A percentile compares a stretch with the other conserved stretches of the same genome.
Conservation (phyloP, 116 monocot species). For the Iris pallida region DNA sequence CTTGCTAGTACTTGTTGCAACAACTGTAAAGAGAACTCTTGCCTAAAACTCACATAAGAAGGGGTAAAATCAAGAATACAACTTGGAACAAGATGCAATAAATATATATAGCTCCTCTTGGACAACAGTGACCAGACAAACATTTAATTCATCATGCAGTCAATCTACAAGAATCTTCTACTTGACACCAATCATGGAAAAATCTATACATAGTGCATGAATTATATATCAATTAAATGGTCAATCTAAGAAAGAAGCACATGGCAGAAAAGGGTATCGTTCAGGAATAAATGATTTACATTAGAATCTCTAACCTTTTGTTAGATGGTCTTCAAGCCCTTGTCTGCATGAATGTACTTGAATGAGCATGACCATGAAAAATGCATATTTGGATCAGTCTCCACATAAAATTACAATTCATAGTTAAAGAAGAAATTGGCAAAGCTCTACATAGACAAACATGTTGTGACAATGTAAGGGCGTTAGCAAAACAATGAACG, state of each 20-base stretch:
- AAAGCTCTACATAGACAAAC: not conserved
- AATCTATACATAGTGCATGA: not conserved
- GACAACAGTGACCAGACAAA: not conserved
- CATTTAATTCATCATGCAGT: too few species aligned
- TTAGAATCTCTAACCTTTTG: constrained; percentile 16
- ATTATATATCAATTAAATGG: not conserved
- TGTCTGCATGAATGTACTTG: constrained; percentile 18
- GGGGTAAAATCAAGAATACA: too few species aligned
- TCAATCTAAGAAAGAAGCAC: not conserved
- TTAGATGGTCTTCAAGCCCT: constrained; percentile 22
- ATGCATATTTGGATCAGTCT: not conserved
- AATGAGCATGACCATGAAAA: constrained; percentile 1
- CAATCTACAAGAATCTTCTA: not conserved
- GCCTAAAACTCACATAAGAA: too few species aligned
- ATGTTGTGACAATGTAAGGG: too few species aligned
- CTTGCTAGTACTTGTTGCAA: not conserved
- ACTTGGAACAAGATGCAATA: too few species aligned
- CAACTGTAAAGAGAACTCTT: not conserved
- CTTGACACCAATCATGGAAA: not conserved
- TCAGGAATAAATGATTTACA: not conserved
- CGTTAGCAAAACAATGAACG: too few species aligned
- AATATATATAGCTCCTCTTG: not conserved
- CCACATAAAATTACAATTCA: not conserved
- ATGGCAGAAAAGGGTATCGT: not conserved
- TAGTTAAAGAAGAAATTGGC: not conserved